Percentiles rank a stretch among this genome's conserved stretches.
phyloP scores from a whole-genome alignment of 2,329 filamentous ascomycete genomes.

The Penicillium olsonii region DNA sequence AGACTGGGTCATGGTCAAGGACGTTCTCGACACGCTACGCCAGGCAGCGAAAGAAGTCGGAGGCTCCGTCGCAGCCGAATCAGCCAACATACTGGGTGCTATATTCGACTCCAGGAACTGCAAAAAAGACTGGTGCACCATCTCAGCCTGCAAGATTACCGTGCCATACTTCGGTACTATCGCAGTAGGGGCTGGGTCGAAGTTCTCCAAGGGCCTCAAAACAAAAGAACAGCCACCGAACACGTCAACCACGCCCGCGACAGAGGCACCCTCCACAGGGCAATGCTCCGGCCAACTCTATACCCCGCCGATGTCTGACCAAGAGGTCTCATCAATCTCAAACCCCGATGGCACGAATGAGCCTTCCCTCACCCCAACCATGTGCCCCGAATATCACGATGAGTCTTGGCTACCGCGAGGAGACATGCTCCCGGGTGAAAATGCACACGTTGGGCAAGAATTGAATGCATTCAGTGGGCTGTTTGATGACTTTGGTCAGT shows the following conservation, averaged over 20 bases:
- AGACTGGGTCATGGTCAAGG: conserved; percentile 41
- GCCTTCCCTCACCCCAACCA: not conserved
- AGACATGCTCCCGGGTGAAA: conserved; percentile 19
- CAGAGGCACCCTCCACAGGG: conserved; percentile 2
- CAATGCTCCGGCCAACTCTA: conserved; percentile 20
- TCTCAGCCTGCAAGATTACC: conserved; percentile 40
- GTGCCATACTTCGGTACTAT: conserved; percentile 52
- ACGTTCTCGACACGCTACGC: conserved; percentile 35
- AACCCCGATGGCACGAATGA: conserved; percentile 1
- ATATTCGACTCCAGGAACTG: conserved; percentile 26
- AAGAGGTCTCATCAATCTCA: conserved; percentile 7
- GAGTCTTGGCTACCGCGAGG: conserved; percentile 24
- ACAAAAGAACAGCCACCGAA: conserved; percentile 15
- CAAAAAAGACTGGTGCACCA: conserved; percentile 19
- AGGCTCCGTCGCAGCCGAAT: conserved; percentile 48
- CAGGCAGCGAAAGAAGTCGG: conserved; percentile 35
- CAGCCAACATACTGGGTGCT: conserved; percentile 43
- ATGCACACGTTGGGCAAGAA: conserved; percentile 24
- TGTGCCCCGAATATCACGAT: conserved; percentile 12
- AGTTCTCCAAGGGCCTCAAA: conserved; percentile 22
- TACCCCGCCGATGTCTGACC: conserved; percentile 29
- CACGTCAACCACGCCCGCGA: conserved; percentile 1
- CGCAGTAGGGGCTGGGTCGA: conserved; percentile 37
- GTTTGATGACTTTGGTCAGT: conserved; percentile 27
- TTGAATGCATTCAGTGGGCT: conserved; percentile 24